These are phyloP conservation scores for Pythium rishiriense DNA, from an alignment of 352 stramenopile genomes.

Conservation along the genomic window DNA sequence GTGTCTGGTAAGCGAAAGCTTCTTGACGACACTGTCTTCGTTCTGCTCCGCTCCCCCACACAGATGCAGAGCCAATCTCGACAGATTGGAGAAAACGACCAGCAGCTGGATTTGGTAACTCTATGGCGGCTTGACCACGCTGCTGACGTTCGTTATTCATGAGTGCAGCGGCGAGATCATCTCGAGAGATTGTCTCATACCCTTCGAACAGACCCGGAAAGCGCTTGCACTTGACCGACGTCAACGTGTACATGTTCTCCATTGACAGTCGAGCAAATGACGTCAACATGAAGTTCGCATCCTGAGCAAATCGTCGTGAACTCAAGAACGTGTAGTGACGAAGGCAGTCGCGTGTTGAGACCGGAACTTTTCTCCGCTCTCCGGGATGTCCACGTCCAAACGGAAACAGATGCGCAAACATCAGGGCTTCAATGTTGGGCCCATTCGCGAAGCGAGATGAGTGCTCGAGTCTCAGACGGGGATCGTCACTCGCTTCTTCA, in stretches of 20 bases:
- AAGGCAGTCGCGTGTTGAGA: constrained; percentile 19
- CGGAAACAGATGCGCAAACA: constrained; percentile 19
- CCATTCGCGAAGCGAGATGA: constrained; percentile 5
- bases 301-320: constrained; percentile 18
- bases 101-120: constrained; percentile 3
- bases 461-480: constrained; percentile 15
- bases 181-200: constrained; percentile 7
- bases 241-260: constrained; percentile 22
- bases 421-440: constrained; percentile 9
- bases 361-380: constrained; percentile 1
- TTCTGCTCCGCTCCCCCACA: constrained; percentile 23
- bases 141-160: constrained; percentile 19
- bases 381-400: constrained; percentile 21
- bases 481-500: not conserved
- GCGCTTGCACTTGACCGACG: constrained; percentile 17
- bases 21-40: constrained; percentile 18
- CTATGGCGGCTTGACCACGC: constrained; percentile 2
- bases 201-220: constrained; percentile 10
- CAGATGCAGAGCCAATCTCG: constrained; percentile 9
- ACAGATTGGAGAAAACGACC: constrained; percentile 13
- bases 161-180: constrained; percentile 6
- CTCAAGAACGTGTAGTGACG: constrained; percentile 17
- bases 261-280: constrained; percentile 15
- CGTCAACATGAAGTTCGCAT: constrained; percentile 16
- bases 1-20: constrained; percentile 27